Percentiles rank a stretch among this genome's conserved stretches.
Evolutionary conservation across 2,329 filamentous ascomycete species (phyloP).

Genomic region (Colletotrichum lindemuthianum): DNA sequence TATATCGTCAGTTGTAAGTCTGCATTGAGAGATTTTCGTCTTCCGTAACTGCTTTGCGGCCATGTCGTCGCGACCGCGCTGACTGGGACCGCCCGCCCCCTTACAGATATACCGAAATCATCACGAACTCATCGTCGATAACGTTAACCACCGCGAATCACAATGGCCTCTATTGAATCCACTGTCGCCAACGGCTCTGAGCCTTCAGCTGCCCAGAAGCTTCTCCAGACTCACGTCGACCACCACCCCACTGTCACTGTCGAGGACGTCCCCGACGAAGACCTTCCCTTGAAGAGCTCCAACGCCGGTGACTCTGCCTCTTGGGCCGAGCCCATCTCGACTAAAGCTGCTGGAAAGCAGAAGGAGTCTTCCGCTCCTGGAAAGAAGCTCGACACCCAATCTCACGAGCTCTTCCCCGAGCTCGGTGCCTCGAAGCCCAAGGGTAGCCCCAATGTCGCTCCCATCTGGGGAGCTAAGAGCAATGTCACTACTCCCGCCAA

Average conservation of each 20-base stretch:
- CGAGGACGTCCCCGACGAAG: slow-evolving; percentile 85
- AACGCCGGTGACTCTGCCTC: slow-evolving; percentile 56
- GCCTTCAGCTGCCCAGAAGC: slow-evolving; percentile 68
- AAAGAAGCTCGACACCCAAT: slow-evolving; percentile 78
- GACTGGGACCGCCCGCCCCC: slow-evolving; percentile 1
- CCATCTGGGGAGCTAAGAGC: slow-evolving; percentile 80
- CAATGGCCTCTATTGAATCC: slow-evolving; percentile 55
- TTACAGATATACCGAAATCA: slow-evolving; percentile 34
- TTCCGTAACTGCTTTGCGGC: not conserved
- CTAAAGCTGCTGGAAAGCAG: slow-evolving; percentile 76
- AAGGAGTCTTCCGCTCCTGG: slow-evolving; percentile 60
- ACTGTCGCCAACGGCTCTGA: slow-evolving; percentile 50
- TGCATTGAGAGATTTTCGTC: no score
- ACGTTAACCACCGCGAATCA: slow-evolving; percentile 31
- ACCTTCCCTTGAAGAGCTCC: slow-evolving; percentile 66
- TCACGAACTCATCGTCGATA: slow-evolving; percentile 18
- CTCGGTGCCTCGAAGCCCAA: slow-evolving; percentile 78
- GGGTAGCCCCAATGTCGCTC: slow-evolving; percentile 69
- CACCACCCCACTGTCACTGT: slow-evolving; percentile 78
- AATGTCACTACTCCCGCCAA: slow-evolving; percentile 67
- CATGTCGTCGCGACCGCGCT: not conserved
- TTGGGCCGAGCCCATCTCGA: slow-evolving; percentile 61
- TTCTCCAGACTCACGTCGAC: slow-evolving; percentile 70
- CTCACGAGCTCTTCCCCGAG: slow-evolving; percentile 93
- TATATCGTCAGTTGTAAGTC: slow-evolving; percentile 29